These are phyloP conservation scores for Pezicula neosporulosa DNA, from an alignment of 2,329 filamentous ascomycete species.

Conservation along the genomic window DNA sequence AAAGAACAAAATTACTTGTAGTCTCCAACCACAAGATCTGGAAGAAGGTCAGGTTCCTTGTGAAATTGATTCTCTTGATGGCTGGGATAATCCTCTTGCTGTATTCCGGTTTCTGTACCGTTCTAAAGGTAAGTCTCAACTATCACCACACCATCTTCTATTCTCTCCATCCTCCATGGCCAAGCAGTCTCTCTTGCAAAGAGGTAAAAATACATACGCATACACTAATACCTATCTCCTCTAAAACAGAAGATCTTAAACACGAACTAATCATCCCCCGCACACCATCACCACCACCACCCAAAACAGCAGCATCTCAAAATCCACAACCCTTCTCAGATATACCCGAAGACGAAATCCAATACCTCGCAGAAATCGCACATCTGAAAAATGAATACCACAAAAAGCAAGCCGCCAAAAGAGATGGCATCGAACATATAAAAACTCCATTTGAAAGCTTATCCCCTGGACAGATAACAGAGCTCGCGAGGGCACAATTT, in stretches of 20 bases:
- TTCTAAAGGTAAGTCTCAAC: constrained; percentile 12
- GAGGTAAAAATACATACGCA: not conserved
- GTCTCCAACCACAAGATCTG: not conserved
- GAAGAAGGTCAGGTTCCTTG: not conserved
- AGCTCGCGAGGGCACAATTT: too few species aligned
- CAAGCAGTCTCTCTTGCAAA: not conserved
- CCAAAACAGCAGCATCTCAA: not conserved
- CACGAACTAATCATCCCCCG: constrained; percentile 17
- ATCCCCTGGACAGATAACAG: too few species aligned
- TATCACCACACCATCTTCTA: not conserved
- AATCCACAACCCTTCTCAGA: not conserved
- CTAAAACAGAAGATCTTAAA: constrained; percentile 15
- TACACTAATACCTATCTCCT: not conserved
- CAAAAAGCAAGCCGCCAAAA: too few species aligned
- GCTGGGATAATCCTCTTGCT: constrained; percentile 11
- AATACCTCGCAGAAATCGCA: too few species aligned
- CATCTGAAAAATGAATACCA: too few species aligned
- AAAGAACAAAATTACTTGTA: constrained; percentile 3
- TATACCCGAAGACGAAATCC: not conserved
- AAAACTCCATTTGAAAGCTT: too few species aligned
- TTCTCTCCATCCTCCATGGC: too few species aligned
- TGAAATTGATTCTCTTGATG: constrained; percentile 7
- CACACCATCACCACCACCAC: constrained; percentile 10
- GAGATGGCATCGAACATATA: too few species aligned
- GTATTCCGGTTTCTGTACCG: constrained; percentile 23